These are phyloP conservation scores for Eimeria nieschulzi DNA, from an alignment of 169 alveolate genomes.

Conservation along the genomic window DNA sequence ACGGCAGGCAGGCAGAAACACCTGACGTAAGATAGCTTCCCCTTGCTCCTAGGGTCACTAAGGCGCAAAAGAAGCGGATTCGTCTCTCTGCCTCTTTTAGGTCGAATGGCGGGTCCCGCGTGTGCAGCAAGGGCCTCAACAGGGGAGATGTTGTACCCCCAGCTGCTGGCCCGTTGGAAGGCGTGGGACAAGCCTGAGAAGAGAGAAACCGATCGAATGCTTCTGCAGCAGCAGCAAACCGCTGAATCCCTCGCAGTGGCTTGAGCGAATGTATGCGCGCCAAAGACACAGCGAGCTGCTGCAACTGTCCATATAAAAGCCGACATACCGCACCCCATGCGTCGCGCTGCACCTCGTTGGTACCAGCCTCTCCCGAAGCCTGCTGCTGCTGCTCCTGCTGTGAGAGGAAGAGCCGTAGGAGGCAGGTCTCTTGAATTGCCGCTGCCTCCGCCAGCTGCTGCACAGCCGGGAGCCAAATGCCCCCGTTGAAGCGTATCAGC, in stretches of 20 bases:
- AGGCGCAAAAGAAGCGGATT: conserved; percentile 37
- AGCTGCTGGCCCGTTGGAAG: neutral
- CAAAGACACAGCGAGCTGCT: conserved; percentile 19
- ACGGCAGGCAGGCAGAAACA: conserved; percentile 35
- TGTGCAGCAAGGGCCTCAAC: conserved; percentile 48
- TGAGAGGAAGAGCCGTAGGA: conserved; percentile 14
- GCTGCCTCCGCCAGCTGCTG: conserved; percentile 60
- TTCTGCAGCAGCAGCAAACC: conserved; percentile 37
- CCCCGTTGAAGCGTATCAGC: conserved; percentile 29
- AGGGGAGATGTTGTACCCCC: neutral
- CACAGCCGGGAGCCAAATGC: conserved; percentile 53
- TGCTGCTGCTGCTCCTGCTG: neutral
- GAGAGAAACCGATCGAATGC: conserved; percentile 53
- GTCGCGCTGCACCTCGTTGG: neutral
- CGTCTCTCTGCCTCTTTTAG: conserved; percentile 45
- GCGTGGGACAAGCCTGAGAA: neutral
- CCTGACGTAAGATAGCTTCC: neutral
- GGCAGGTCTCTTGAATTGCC: conserved; percentile 32
- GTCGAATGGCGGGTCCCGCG: conserved; percentile 38
- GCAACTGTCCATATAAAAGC: conserved; percentile 27
- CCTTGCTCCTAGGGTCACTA: conserved; percentile 37
- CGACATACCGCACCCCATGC: conserved; percentile 62
- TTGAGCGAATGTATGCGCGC: conserved; percentile 49
- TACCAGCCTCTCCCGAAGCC: neutral
- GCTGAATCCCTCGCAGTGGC: conserved; percentile 32